Percentiles rank a stretch among this genome's conserved stretches.
Conservation (phyloP, 2,329 filamentous ascomycete species). For the Verticillium longisporum region DNA sequence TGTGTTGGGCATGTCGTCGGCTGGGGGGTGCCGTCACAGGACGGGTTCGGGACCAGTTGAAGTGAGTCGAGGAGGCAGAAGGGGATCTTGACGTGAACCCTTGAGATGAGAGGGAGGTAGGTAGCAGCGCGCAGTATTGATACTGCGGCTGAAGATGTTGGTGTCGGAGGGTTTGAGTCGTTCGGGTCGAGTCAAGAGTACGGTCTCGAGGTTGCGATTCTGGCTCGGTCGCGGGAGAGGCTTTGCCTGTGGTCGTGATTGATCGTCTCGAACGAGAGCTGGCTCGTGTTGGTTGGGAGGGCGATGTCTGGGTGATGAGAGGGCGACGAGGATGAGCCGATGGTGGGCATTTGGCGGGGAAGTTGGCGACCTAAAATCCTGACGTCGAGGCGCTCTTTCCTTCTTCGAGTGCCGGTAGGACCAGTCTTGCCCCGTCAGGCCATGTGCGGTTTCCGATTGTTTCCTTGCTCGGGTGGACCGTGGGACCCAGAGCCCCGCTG, state of each 20-base stretch:
- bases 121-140: not conserved
- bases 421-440: not conserved
- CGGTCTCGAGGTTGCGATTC: not conserved
- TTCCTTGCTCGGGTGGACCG: not conserved
- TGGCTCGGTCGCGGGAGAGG: not conserved
- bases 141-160: not conserved
- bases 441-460: not conserved
- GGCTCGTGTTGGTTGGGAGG: not conserved
- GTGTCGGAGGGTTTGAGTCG: not conserved
- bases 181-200: not conserved
- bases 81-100: not conserved
- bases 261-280: no score
- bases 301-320: not conserved
- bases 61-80: not conserved
- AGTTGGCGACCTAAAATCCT: not conserved
- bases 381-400: slow-evolving; percentile 1
- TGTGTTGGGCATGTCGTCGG: not conserved
- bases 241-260: no score
- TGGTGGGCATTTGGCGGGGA: not conserved
- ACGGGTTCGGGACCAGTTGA: not conserved
- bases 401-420: no score
- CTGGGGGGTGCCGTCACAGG: no score
- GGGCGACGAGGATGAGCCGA: not conserved
- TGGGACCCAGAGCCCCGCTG: not conserved
- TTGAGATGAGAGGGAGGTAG: no score